Evolutionary conservation across 2,329 filamentous ascomycete genomes (phyloP).

Genomic region (Aureobasidium musti): DNA sequence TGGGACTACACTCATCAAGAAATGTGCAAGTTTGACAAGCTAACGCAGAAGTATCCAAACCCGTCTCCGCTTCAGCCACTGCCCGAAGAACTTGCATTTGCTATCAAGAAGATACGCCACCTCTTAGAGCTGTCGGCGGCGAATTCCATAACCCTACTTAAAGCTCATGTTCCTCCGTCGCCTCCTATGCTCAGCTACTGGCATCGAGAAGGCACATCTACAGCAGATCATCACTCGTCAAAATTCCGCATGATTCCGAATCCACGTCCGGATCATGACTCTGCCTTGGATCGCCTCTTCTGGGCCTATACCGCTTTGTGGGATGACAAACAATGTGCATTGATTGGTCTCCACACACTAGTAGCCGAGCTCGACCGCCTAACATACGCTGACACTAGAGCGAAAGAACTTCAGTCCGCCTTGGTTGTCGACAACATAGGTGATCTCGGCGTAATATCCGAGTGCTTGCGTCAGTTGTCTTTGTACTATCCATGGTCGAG

Average conservation of each 20-base stretch:
- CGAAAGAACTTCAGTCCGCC: slow-evolving; percentile 11
- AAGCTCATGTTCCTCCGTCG: slow-evolving; percentile 46
- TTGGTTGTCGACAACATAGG: slow-evolving; percentile 1
- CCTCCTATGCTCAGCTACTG: slow-evolving; percentile 36
- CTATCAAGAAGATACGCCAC: slow-evolving; percentile 1
- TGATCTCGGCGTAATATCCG: slow-evolving; percentile 16
- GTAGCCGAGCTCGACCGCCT: slow-evolving; percentile 15
- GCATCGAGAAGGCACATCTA: slow-evolving; percentile 32
- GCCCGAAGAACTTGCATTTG: background rate
- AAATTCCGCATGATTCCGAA: slow-evolving; percentile 11
- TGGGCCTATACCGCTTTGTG: slow-evolving; percentile 9
- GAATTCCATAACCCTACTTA: slow-evolving; percentile 36
- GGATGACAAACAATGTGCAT: background rate
- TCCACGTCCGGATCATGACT: background rate
- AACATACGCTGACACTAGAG: slow-evolving; percentile 8
- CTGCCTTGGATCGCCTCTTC: slow-evolving; percentile 15
- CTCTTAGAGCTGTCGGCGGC: slow-evolving; percentile 18
- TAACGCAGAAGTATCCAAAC: background rate
- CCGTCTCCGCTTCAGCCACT: background rate
- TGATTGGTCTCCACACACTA: slow-evolving; percentile 8
- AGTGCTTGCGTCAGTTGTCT: slow-evolving; percentile 24
- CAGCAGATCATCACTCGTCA: slow-evolving; percentile 4
- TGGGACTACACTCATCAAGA: slow-evolving; percentile 33
- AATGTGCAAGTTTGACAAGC: background rate
- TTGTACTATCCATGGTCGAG: slow-evolving; percentile 31